Conservation (phyloP, 2,329 filamentous ascomycete genomes). For the Aspergillus eucalypticola region DNA sequence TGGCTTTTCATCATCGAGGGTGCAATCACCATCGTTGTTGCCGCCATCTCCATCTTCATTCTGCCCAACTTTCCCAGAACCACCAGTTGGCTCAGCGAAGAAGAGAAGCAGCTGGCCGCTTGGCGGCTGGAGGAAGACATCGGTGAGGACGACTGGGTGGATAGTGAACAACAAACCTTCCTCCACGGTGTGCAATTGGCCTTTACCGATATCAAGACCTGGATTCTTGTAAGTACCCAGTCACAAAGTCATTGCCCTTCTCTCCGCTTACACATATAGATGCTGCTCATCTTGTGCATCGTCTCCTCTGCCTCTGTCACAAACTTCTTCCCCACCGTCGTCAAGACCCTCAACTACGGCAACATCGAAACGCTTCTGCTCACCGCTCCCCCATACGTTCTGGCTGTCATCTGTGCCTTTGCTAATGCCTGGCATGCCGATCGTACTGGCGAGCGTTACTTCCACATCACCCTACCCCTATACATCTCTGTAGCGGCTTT, state of each 20-base stretch:
- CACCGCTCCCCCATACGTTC: constrained; percentile 64
- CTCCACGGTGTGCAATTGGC: constrained; percentile 56
- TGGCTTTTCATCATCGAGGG: constrained; percentile 73
- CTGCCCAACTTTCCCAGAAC: constrained; percentile 68
- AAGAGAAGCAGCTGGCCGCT: constrained; percentile 58
- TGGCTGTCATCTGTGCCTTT: constrained; percentile 63
- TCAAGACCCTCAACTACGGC: constrained; percentile 65
- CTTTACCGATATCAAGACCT: constrained; percentile 61
- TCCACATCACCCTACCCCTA: constrained; percentile 65
- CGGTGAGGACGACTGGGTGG: constrained; percentile 64
- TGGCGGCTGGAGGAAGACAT: constrained; percentile 66
- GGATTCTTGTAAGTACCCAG: constrained; percentile 52
- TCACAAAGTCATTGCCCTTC: background rate
- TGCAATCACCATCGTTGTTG: constrained; percentile 62
- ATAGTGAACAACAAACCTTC: constrained; percentile 54
- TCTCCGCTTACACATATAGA: constrained; percentile 32
- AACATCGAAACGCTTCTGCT: constrained; percentile 62
- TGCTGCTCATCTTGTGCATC: constrained; percentile 60
- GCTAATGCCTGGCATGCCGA: constrained; percentile 71
- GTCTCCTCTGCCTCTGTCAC: constrained; percentile 61
- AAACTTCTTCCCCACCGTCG: constrained; percentile 71
- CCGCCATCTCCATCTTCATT: constrained; percentile 58
- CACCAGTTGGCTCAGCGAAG: constrained; percentile 59
- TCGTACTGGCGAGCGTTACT: constrained; percentile 68
- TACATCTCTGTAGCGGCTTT: constrained; percentile 64